A percentile compares a stretch with the other conserved stretches of the same genome.
phyloP scores from a whole-genome alignment of 192 early-diverging fungal genomes.

The Coemansia sp. region DNA sequence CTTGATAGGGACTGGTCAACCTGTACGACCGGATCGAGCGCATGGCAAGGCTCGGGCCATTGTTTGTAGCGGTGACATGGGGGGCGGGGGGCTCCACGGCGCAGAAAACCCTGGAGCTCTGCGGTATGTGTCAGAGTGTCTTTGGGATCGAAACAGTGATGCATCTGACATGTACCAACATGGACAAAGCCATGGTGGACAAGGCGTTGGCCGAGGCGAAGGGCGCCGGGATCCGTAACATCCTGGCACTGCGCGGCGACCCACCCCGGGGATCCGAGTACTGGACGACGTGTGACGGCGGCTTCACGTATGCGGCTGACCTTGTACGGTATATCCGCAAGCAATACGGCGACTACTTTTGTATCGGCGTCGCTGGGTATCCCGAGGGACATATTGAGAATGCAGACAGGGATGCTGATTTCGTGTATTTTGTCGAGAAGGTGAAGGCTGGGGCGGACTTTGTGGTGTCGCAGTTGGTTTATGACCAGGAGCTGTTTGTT shows the following conservation, averaged over 20 bases:
- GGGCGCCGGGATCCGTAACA: slow-evolving; percentile 84
- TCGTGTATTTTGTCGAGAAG: slow-evolving; percentile 79
- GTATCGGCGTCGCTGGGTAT: slow-evolving; percentile 95
- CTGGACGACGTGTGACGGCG: slow-evolving; percentile 68
- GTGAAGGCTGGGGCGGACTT: slow-evolving; percentile 91
- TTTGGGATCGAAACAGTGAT: slow-evolving; percentile 89
- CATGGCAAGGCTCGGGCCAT: slow-evolving; percentile 85
- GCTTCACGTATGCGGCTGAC: slow-evolving; percentile 81
- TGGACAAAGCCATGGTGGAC: slow-evolving; percentile 85
- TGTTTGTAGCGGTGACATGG: slow-evolving; percentile 98
- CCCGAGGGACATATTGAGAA: slow-evolving; percentile 74
- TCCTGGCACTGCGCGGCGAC: slow-evolving; percentile 94
- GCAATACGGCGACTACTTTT: slow-evolving; percentile 88
- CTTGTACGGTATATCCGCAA: slow-evolving; percentile 86
- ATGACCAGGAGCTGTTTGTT: slow-evolving; percentile 76
- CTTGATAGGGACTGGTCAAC: slow-evolving; percentile 80
- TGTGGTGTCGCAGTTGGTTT: slow-evolving; percentile 94
- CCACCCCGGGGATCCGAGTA: slow-evolving; percentile 77
- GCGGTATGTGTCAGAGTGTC: slow-evolving; percentile 79
- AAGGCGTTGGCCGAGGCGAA: slow-evolving; percentile 78
- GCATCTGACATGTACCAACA: slow-evolving; percentile 99
- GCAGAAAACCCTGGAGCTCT: slow-evolving; percentile 86
- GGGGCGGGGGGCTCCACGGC: slow-evolving; percentile 89
- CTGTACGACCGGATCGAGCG: slow-evolving; percentile 94
- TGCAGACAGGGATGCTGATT: slow-evolving; percentile 58